A percentile compares a stretch with the other conserved stretches of the same genome.
Conservation (phyloP, 352 stramenopile species). For the Pythium rishiriense region DNA sequence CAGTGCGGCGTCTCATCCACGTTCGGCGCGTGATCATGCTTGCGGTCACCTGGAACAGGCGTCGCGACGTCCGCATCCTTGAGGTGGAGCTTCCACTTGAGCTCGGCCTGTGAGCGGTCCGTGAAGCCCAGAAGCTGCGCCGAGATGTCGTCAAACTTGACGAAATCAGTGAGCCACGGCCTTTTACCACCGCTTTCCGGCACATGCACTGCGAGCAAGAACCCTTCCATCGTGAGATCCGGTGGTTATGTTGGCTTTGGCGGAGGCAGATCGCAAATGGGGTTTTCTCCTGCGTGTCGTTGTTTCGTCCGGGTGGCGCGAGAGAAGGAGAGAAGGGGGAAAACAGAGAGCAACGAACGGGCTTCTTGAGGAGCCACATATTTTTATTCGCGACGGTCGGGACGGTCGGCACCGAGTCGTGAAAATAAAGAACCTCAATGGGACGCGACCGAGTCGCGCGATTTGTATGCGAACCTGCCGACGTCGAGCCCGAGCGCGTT, state of each 20-base stretch:
- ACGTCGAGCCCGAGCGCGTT: conserved; percentile 58
- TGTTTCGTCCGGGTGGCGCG: neutral
- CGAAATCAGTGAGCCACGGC: conserved; percentile 48
- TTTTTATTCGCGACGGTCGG: conserved; percentile 6
- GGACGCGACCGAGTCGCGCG: conserved; percentile 9
- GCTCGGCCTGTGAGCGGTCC: conserved; percentile 44
- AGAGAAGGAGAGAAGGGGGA: neutral
- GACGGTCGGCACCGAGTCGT: no score
- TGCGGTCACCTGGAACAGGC: conserved; percentile 53
- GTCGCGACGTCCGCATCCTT: conserved; percentile 55
- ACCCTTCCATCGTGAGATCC: conserved; percentile 40
- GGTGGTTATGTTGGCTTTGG: neutral
- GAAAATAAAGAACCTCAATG: conserved; percentile 16
- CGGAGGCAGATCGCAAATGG: neutral
- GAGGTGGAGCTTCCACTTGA: conserved; percentile 53
- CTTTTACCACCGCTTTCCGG: conserved; percentile 34
- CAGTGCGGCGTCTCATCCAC: conserved; percentile 54
- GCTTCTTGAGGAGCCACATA: neutral
- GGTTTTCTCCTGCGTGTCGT: no score
- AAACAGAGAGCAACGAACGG: conserved; percentile 3
- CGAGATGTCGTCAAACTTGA: conserved; percentile 71
- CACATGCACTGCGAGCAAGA: conserved; percentile 40
- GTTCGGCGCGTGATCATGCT: conserved; percentile 37
- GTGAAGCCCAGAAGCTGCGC: conserved; percentile 59
- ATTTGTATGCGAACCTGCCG: conserved; percentile 52